Percentiles rank a stretch among this genome's conserved stretches.
phyloP scores from a whole-genome alignment of 1,139 yeast species.

The Meyerozyma elateridarum region DNA sequence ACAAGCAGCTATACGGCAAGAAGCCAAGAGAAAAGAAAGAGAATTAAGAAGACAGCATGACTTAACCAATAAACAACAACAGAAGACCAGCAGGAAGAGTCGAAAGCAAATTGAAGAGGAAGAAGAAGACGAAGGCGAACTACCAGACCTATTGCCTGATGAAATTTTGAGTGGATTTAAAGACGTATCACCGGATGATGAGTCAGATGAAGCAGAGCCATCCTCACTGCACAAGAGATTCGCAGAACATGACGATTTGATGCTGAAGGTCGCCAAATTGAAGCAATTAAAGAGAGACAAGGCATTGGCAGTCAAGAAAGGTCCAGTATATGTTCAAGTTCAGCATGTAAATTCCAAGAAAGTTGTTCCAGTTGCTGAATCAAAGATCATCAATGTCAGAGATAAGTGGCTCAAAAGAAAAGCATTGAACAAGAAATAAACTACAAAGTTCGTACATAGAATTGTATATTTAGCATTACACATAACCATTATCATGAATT shows the following conservation, averaged over 20 bases:
- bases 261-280: constrained; percentile 37
- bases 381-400: constrained; percentile 36
- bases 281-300: constrained; percentile 37
- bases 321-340: constrained; percentile 54
- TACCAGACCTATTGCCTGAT: constrained; percentile 50
- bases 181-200: constrained; percentile 10
- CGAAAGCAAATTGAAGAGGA: constrained; percentile 18
- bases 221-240: constrained; percentile 14
- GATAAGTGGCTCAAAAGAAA: constrained; percentile 61
- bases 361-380: constrained; percentile 45
- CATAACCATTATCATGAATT: no score
- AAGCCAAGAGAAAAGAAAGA: constrained; percentile 32
- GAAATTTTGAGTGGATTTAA: constrained; percentile 35
- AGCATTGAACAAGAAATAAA: constrained; percentile 38
- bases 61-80: constrained; percentile 45
- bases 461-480: constrained; percentile 1
- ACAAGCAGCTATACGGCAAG: constrained; percentile 27
- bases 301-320: constrained; percentile 39
- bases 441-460: background rate
- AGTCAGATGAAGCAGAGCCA: constrained; percentile 9
- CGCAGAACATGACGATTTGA: constrained; percentile 22
- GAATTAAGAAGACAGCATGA: constrained; percentile 50
- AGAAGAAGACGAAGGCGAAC: constrained; percentile 20
- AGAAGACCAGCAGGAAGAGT: constrained; percentile 28
- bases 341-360: constrained; percentile 24